Evolutionary conservation across 2,329 filamentous ascomycete species (phyloP).

Genomic region (Helotiales sp.): DNA sequence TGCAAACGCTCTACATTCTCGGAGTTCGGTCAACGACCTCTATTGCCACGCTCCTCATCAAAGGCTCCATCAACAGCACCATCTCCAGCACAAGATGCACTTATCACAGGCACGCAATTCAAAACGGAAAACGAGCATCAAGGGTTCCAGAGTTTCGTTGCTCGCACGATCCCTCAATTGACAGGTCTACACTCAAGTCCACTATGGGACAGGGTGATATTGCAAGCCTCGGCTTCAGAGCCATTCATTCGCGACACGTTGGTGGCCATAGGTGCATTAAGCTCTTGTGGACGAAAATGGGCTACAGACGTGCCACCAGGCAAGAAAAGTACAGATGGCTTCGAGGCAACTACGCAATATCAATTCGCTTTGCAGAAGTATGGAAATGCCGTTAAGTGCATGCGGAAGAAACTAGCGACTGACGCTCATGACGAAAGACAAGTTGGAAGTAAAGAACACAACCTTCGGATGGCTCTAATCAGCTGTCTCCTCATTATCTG

Average conservation of each 20-base stretch:
- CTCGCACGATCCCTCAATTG: neutral
- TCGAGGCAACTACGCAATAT: neutral
- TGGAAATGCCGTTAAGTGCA: neutral
- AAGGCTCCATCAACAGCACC: neutral
- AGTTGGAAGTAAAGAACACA: neutral
- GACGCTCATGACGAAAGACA: neutral
- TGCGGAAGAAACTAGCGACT: neutral
- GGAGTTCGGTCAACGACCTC: neutral
- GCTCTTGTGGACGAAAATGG: slow-evolving; percentile 5
- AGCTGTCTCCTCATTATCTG: neutral
- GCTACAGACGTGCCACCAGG: neutral
- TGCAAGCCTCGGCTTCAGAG: slow-evolving; percentile 6
- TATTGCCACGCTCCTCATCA: neutral
- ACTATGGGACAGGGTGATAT: slow-evolving; percentile 5
- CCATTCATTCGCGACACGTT: slow-evolving; percentile 8
- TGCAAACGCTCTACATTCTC: neutral
- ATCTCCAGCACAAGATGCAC: neutral
- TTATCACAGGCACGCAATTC: neutral
- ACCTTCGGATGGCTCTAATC: neutral
- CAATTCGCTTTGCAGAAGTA: slow-evolving; percentile 11
- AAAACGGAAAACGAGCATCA: neutral
- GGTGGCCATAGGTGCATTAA: slow-evolving; percentile 12
- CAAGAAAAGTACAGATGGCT: neutral
- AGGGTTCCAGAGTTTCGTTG: slow-evolving; percentile 4
- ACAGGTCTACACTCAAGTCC: slow-evolving; percentile 1